Percentiles rank a stretch among this genome's conserved stretches.
Evolutionary conservation across 306 rosid genomes (phyloP).

Genomic region (Aeschynomene evenia): DNA sequence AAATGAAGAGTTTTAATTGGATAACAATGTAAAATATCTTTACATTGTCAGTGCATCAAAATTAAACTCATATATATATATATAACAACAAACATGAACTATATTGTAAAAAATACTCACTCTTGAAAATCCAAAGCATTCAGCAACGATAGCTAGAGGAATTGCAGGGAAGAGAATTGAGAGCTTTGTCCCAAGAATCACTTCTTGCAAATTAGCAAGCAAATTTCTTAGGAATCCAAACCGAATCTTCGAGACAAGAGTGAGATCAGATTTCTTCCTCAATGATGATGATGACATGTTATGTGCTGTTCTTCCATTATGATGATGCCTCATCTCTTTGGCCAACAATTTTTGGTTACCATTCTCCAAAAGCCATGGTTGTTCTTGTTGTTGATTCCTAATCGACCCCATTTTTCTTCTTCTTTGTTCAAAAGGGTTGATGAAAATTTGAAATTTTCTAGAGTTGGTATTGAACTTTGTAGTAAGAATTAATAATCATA

Average conservation of each 20-base stretch:
- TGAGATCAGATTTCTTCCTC: slow-evolving; percentile 64
- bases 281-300: slow-evolving; percentile 74
- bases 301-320: slow-evolving; percentile 65
- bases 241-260: slow-evolving; percentile 52
- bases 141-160: slow-evolving; percentile 59
- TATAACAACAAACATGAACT: background rate
- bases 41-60: too few relatives aligned
- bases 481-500: too few relatives aligned
- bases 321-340: slow-evolving; percentile 52
- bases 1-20: too few relatives aligned
- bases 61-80: too few relatives aligned
- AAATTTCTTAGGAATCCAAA: slow-evolving; percentile 32
- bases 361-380: slow-evolving; percentile 46
- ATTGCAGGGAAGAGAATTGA: slow-evolving; percentile 60
- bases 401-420: slow-evolving; percentile 44
- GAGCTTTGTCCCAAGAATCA: slow-evolving; percentile 74
- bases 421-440: background rate
- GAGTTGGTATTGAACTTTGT: background rate
- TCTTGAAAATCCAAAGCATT: slow-evolving; percentile 47
- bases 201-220: slow-evolving; percentile 63
- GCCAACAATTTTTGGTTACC: slow-evolving; percentile 47
- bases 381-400: slow-evolving; percentile 21
- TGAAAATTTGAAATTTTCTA: background rate
- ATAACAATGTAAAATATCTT: too few relatives aligned
- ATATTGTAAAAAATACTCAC: slow-evolving; percentile 32